These are phyloP conservation scores for Penicillium antarcticum DNA, from an alignment of 495 filamentous ascomycete genomes.

Conservation along the genomic window DNA sequence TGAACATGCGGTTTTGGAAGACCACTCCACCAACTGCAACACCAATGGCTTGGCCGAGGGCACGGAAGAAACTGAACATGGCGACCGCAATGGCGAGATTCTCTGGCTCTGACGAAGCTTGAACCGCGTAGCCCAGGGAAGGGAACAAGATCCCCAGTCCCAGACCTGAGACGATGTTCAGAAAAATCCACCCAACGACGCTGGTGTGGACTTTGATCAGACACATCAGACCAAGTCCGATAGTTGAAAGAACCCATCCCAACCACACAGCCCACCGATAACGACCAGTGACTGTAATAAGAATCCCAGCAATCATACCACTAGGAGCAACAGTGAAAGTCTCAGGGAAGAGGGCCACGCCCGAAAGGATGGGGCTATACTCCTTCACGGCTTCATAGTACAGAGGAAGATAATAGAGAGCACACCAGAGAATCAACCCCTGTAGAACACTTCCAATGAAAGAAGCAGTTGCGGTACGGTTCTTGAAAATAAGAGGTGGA, in stretches of 20 bases:
- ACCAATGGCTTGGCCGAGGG: constrained; percentile 52
- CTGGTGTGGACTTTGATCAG: constrained; percentile 43
- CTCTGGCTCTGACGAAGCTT: constrained; percentile 42
- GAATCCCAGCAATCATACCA: constrained; percentile 46
- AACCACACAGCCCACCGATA: constrained; percentile 52
- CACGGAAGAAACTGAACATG: constrained; percentile 57
- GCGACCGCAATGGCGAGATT: constrained; percentile 47
- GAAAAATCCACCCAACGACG: constrained; percentile 42
- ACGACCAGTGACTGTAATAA: constrained; percentile 41
- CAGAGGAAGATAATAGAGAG: constrained; percentile 47
- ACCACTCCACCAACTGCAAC: constrained; percentile 55
- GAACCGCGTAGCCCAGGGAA: constrained; percentile 43
- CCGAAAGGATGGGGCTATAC: constrained; percentile 42
- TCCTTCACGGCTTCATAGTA: constrained; percentile 54
- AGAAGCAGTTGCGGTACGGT: constrained; percentile 42
- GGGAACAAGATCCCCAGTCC: constrained; percentile 52
- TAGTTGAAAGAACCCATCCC: constrained; percentile 48
- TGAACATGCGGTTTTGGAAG: constrained; percentile 59
- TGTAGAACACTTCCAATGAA: constrained; percentile 45
- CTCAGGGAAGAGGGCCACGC: constrained; percentile 45
- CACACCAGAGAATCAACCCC: constrained; percentile 47
- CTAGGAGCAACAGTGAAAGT: constrained; percentile 50
- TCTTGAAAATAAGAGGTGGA: constrained; percentile 45
- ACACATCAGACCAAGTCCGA: constrained; percentile 46
- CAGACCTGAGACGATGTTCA: constrained; percentile 45